A percentile compares a stretch with the other conserved stretches of the same genome.
Evolutionary conservation across 2,329 filamentous ascomycete species (phyloP).

Genomic region (Fusarium ramigenum): DNA sequence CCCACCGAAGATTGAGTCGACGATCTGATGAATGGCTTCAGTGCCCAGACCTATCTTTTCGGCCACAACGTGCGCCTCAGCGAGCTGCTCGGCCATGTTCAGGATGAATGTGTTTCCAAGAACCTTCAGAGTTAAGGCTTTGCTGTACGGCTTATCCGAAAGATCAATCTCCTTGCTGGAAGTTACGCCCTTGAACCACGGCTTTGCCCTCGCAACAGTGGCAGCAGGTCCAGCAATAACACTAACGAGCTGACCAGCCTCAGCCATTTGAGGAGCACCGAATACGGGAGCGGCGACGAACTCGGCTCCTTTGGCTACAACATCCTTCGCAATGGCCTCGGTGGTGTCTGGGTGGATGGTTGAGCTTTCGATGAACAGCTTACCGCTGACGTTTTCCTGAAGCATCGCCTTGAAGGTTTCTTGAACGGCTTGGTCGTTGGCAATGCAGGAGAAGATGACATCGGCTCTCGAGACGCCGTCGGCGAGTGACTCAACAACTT

Average conservation of each 20-base stretch:
- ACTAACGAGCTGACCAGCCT: constrained; percentile 74
- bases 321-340: constrained; percentile 67
- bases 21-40: constrained; percentile 74
- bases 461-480: constrained; percentile 75
- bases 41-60: constrained; percentile 82
- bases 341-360: constrained; percentile 88
- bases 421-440: constrained; percentile 79
- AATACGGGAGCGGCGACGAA: constrained; percentile 81
- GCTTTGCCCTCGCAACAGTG: constrained; percentile 70
- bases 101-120: constrained; percentile 89
- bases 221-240: constrained; percentile 74
- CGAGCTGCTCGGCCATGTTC: constrained; percentile 81
- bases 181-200: constrained; percentile 79
- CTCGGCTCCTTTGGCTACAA: constrained; percentile 68
- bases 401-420: constrained; percentile 68
- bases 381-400: constrained; percentile 65
- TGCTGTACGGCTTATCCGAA: constrained; percentile 72
- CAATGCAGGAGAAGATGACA: constrained; percentile 84
- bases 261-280: constrained; percentile 75
- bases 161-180: constrained; percentile 76
- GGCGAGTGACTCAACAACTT: constrained; percentile 70
- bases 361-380: constrained; percentile 87
- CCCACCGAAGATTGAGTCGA: constrained; percentile 79
- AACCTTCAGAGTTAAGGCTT: constrained; percentile 78
- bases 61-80: constrained; percentile 80